A percentile compares a stretch with the other conserved stretches of the same genome.
Conservation (phyloP, 1,284 basidiomycete genomes). For the Trametes pubescens region DNA sequence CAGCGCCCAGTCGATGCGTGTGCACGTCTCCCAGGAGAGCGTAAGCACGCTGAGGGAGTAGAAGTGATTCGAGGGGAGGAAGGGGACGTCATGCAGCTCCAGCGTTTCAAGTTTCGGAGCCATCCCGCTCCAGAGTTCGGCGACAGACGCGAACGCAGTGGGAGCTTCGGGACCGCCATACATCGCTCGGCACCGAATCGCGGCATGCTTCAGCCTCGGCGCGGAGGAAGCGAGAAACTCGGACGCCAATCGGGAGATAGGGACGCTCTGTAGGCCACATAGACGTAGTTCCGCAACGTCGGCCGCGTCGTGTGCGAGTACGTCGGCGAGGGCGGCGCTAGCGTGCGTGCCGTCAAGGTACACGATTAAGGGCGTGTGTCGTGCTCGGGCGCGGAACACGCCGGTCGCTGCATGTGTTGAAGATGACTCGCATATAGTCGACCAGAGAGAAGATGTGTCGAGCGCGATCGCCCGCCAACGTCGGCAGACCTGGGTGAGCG, state of each 20-base stretch:
- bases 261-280: conserved; percentile 15
- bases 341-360: conserved; percentile 18
- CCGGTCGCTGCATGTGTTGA: conserved; percentile 4
- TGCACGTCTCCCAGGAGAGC: conserved; percentile 19
- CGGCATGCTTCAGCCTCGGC: conserved; percentile 16
- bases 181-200: conserved; percentile 10
- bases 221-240: conserved; percentile 24
- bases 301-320: neutral
- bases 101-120: conserved; percentile 22
- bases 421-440: conserved; percentile 23
- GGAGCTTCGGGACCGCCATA: neutral
- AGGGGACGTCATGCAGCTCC: conserved; percentile 27
- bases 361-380: conserved; percentile 18
- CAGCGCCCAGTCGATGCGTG: conserved; percentile 12
- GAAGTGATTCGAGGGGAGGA: conserved; percentile 26
- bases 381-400: conserved; percentile 18
- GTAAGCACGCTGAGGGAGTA: conserved; percentile 5
- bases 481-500: conserved; percentile 30
- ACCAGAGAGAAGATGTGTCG: conserved; percentile 28
- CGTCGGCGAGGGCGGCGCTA: neutral
- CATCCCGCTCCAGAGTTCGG: conserved; percentile 21
- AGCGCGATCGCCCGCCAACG: conserved; percentile 30
- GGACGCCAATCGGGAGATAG: conserved; percentile 8
- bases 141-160: neutral
- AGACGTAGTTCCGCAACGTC: conserved; percentile 19